Evolutionary conservation across 169 alveolate genomes (phyloP).

Genomic region (Perkinsus olseni): DNA sequence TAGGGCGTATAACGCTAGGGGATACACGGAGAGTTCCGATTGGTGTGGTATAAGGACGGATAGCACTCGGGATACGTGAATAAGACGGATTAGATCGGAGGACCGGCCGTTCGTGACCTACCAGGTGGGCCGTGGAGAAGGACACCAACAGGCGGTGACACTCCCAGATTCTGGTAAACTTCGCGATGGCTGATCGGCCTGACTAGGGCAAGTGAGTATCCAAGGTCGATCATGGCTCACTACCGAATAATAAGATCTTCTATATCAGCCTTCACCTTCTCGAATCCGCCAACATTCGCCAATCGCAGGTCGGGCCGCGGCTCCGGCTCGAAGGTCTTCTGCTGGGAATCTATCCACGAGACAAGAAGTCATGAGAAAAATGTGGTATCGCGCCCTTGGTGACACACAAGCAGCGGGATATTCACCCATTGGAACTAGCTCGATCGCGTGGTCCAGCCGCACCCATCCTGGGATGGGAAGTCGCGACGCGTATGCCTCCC

Average conservation of each 20-base stretch:
- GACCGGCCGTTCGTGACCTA: constrained; percentile 44
- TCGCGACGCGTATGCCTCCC: too few species aligned
- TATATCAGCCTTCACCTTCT: constrained; percentile 19
- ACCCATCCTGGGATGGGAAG: too few species aligned
- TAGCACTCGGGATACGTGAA: too few species aligned
- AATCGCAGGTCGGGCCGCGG: constrained; percentile 21
- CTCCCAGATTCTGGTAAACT: constrained; percentile 67
- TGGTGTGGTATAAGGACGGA: too few species aligned
- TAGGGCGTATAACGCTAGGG: too few species aligned
- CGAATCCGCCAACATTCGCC: constrained; percentile 28
- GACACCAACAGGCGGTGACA: constrained; percentile 81
- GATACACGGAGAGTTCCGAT: too few species aligned
- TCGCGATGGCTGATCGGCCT: constrained; percentile 56
- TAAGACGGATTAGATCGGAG: too few species aligned
- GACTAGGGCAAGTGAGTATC: background rate
- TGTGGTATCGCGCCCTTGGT: background rate
- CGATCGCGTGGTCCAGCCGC: too few species aligned
- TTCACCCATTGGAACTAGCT: background rate
- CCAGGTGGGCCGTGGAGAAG: constrained; percentile 94
- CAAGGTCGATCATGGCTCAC: constrained; percentile 38
- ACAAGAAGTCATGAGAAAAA: background rate
- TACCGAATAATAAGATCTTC: constrained; percentile 48
- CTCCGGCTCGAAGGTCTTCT: constrained; percentile 11
- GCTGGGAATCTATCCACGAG: background rate
- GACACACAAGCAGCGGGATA: background rate